Evolutionary conservation across 163 green algal species (phyloP), one percentile per base, ranked within the genome.

Genomic region (Scenedesmus sp.): DNA sequence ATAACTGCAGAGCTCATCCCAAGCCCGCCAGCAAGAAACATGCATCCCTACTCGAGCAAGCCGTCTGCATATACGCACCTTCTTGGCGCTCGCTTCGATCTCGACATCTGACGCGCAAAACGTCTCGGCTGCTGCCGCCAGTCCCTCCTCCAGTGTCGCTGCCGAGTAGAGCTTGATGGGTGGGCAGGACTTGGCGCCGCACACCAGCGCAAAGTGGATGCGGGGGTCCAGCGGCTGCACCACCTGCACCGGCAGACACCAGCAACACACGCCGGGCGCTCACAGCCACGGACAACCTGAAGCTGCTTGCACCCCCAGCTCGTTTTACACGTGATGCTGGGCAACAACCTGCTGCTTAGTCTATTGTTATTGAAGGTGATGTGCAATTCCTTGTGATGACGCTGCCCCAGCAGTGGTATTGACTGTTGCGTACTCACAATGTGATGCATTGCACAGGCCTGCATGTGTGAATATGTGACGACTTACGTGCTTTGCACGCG

Each of bases 131-230:
- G 93, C 93, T 44, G 44, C 94, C 0, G 93, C 86, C 83, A 99
- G 93, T 43, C 94, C 96, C 82, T 97, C 95, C 4, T 99, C 96
- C 44, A 99, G 92, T 37, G 94, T 96, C 37, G 95, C 95, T 0
- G 95, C 80, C 1, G 93, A 96, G 94, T 98, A 99, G 13, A 98
- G 92, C 78, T 95, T 96, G 94, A 99, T 99, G 89, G 98, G 97
- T 26, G 98, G 98, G 93, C 98, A 99, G 35, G 93, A 97, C 90
- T 97, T 97, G 61, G 97, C 97, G 56, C 98, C 98, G 88, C 98
- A 99, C 89, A 99, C 97, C 44, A 99, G 96, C 46, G 97, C 97
- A 95, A 99, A 99, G 95, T 99, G 98, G 79, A 99, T 98, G 59
- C 98, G 95, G 3, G 97, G 93, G 90, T 99, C 98, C 40, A 97